A percentile compares a stretch with the other conserved stretches of the same genome.
Conservation (phyloP, 768 basidiomycete species). For the Omphalotus guepiniiformis region DNA sequence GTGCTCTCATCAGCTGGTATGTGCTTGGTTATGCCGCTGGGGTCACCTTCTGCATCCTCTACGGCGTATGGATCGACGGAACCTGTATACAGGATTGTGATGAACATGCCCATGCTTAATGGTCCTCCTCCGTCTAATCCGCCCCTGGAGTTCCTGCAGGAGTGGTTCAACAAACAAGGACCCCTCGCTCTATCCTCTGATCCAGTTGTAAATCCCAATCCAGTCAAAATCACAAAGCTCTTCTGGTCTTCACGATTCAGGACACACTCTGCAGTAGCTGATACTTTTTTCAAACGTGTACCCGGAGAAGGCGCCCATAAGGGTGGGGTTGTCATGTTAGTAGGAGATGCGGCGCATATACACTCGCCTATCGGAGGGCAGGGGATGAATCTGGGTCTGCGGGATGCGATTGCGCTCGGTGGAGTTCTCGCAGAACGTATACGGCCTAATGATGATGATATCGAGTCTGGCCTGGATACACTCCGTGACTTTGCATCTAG, state of each 20-base stretch:
- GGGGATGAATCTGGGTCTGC: conserved; percentile 26
- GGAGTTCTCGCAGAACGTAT: conserved; percentile 16
- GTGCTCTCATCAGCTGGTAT: neutral
- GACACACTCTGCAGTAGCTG: conserved; percentile 33
- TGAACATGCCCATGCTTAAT: conserved; percentile 7
- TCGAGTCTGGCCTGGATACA: neutral
- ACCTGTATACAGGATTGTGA: conserved; percentile 6
- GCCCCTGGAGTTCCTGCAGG: conserved; percentile 32
- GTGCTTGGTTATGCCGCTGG: neutral
- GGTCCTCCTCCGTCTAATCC: conserved; percentile 32
- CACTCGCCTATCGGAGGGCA: conserved; percentile 19
- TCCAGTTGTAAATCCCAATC: conserved; percentile 20
- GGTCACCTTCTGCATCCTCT: neutral
- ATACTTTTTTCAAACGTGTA: conserved; percentile 26
- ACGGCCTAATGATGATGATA: neutral
- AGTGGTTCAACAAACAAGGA: conserved; percentile 29
- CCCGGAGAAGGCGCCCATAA: conserved; percentile 10
- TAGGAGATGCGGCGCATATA: conserved; percentile 24
- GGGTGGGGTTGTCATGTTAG: conserved; percentile 16
- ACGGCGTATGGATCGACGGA: neutral
- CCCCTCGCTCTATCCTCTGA: conserved; percentile 22
- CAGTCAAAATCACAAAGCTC: conserved; percentile 23
- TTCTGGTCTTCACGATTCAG: conserved; percentile 36
- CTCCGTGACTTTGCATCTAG: conserved; percentile 2
- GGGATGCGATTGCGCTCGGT: conserved; percentile 20